Evolutionary conservation across 2,329 filamentous ascomycete genomes (phyloP), one percentile per base, ranked within the genome.

Genomic region (Emergomyces pasteurianus): DNA sequence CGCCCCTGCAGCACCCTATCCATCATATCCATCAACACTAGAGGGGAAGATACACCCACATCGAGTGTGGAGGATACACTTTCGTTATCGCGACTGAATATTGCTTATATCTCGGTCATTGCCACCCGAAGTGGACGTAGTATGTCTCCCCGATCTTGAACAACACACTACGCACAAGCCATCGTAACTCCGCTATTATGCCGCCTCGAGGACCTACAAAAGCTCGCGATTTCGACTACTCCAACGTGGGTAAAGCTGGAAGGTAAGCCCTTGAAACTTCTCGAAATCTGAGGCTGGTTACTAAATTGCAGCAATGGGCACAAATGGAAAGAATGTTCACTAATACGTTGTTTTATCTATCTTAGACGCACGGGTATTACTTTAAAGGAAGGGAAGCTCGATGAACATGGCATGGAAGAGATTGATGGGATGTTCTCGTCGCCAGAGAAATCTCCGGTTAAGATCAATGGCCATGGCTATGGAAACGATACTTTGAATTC

Each of bases 381-480:
- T 0, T 75, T 97, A 38, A 84, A 85, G 68, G 90, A 96, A 60
- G 90, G 90, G 58, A 79, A 86, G 63, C 88, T 90, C 76, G 92
- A 97, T 75, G 91, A 95, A 72, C 81, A 96, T 80, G 94, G 92
- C 73, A 86, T 99, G 79, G 90, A 96, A 72, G 87, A 89, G 42
- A 82, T 96, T 62, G 89, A 92, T 42, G 84, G 85, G 66, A 84
- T 97, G 65, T 96, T 96, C 74, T 96, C 92, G 9, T 96, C 92
- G 23, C 91, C 92, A 16, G 83, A 84, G 65, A 88, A 86, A 59
- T 81, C 80, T n/a, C 77, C 79, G 1, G 63, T 68, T 26, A 70
- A 69, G 62, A 65, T 67, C 46, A 70, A 72, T 64, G 72, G 66
- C 3, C 70, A 71, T 59, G 63, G 65, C 50, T 67, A 67, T 61